Evolutionary conservation across 164 flowering plant genomes (phyloP).

Genomic region (Sextonia rubra): DNA sequence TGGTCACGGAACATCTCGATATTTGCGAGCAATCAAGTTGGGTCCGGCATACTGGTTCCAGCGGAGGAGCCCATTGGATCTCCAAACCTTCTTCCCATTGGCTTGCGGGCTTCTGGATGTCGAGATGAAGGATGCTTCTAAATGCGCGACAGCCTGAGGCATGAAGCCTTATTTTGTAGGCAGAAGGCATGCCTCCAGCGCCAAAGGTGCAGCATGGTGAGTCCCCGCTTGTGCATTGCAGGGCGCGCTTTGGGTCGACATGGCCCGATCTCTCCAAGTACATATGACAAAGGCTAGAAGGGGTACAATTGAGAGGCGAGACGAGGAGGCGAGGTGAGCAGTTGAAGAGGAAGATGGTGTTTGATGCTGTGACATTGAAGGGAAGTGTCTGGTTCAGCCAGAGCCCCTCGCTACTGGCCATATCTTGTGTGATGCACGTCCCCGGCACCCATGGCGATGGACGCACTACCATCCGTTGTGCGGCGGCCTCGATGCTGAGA

Average conservation of each 20-base stretch:
- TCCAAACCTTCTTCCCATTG: constrained; percentile 71
- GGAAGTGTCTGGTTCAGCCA: constrained; percentile 55
- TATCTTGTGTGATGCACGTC: constrained; percentile 45
- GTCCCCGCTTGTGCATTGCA: constrained; percentile 5
- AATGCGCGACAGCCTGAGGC: constrained; percentile 58
- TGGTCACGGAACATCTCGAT: not conserved
- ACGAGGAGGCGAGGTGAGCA: constrained; percentile 56
- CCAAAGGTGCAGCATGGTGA: constrained; percentile 53
- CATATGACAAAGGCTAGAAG: constrained; percentile 51
- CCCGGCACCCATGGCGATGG: constrained; percentile 51
- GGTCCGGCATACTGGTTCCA: constrained; percentile 43
- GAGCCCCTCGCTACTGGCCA: constrained; percentile 49
- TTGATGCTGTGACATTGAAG: constrained; percentile 55
- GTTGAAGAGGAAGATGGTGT: constrained; percentile 59
- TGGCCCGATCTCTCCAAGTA: constrained; percentile 46
- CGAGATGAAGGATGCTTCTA: constrained; percentile 56
- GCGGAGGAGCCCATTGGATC: constrained; percentile 66
- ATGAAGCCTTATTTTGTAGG: constrained; percentile 64
- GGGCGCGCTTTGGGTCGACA: not conserved
- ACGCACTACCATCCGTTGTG: constrained; percentile 48
- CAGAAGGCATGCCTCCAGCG: constrained; percentile 68
- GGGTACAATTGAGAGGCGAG: constrained; percentile 62
- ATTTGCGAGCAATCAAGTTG: constrained; percentile 43
- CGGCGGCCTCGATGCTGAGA: constrained; percentile 28
- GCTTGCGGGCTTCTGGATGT: constrained; percentile 28